phyloP scores from a whole-genome alignment of 345 rosid genomes.

The Mangifera indica region DNA sequence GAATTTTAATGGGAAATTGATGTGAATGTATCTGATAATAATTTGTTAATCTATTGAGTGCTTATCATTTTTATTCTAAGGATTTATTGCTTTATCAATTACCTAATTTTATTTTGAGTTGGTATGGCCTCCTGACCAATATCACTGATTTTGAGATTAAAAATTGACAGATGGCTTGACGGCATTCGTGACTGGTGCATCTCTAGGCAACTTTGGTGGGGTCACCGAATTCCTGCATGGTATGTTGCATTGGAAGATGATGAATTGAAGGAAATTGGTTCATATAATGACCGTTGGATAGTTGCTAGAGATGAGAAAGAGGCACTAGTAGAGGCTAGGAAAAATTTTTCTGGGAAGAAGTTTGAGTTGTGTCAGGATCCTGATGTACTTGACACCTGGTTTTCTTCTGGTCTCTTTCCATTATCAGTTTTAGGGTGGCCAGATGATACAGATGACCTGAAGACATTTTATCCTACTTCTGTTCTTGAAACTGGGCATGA shows the following conservation, averaged over 20 bases:
- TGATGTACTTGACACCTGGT: conserved; percentile 98
- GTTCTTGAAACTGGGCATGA: conserved; percentile 97
- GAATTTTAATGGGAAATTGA: neutral
- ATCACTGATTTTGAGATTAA: conserved; percentile 21
- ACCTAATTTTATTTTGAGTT: neutral
- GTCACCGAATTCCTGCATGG: conserved; percentile 95
- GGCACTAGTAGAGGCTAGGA: conserved; percentile 56
- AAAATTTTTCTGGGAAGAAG: conserved; percentile 65
- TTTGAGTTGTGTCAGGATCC: conserved; percentile 78
- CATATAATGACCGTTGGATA: conserved; percentile 81
- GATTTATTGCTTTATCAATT: no score
- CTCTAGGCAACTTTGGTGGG: conserved; percentile 99
- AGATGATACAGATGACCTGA: conserved; percentile 82
- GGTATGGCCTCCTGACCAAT: neutral
- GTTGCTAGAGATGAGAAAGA: conserved; percentile 75
- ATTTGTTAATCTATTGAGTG: neutral
- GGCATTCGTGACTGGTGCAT: conserved; percentile 95
- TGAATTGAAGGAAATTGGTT: conserved; percentile 67
- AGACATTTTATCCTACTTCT: conserved; percentile 86
- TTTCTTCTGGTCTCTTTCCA: conserved; percentile 91
- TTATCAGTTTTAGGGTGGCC: conserved; percentile 93
- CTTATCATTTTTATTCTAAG: neutral
- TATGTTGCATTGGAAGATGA: conserved; percentile 79
- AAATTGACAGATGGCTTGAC: conserved; percentile 85
- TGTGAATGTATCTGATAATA: neutral